Evolutionary conservation across 2,329 filamentous ascomycete genomes (phyloP), one percentile per base, ranked within the genome.

Genomic region (Colletotrichum musicola): DNA sequence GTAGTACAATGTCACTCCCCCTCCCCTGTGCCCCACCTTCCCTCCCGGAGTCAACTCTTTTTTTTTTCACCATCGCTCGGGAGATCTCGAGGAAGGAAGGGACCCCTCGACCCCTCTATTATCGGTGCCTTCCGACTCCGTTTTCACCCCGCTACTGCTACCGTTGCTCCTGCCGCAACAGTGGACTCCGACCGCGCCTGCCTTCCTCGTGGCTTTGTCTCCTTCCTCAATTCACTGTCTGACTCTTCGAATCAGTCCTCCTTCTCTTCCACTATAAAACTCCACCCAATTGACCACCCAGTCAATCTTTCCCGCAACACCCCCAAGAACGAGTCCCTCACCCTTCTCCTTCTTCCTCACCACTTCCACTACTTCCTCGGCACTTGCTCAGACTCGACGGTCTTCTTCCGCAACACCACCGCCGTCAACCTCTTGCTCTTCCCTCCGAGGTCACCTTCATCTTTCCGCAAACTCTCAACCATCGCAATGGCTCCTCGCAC

Each of bases 401-500:
- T 49, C n/a, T 12, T 55, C 25, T 22, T 25, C 53, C 10, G 20
- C 38, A 27, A 62, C 50, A 14, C n/a, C 12, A 25, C n/a, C 30
- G 6, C 35, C 40, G 4, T 2, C 13, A 12, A 9, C 22, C n/a
- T 9, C 40, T 55, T 27, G 12, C 16, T 54, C 3, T 59, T 1
- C 6, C 57, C 22, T 16, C 25, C 13, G 22, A 25, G 22, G 22
- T 30, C 49, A 6, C 4, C 62, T 61, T 47, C 68, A 38, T 6
- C 44, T 61, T 30, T 56, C 51, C 46, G 6, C 30, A 44, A 49
- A 27, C 18, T 40, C 71, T 13, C 71, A 30, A 38, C 38, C 60
- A 9, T 40, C 58, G 73, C 53, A 67, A 85, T 85, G 83, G 78
- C 81, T 42, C 78, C 81, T 62, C 79, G 78, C 63, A 84, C 79